phyloP scores from a whole-genome alignment of 352 stramenopile species.

The Globisporangium spiculum region DNA sequence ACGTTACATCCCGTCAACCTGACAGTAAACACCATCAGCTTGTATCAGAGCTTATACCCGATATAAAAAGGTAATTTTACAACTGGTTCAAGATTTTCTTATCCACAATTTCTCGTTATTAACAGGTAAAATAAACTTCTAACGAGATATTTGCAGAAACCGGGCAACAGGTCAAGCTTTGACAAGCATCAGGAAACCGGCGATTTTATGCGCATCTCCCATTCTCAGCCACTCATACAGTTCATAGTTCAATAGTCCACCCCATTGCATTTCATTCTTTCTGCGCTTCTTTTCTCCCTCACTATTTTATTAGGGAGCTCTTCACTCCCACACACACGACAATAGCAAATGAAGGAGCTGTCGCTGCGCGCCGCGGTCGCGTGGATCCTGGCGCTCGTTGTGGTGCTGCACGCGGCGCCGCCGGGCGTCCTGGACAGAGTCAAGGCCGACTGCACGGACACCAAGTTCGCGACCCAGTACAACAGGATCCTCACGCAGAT shows the following conservation, averaged over 20 bases:
- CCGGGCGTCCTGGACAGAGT: background rate
- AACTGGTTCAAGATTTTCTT: too few species aligned
- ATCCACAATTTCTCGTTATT: too few species aligned
- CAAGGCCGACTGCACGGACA: constrained; percentile 1
- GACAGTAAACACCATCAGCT: background rate
- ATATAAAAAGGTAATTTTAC: background rate
- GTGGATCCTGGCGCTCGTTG: background rate
- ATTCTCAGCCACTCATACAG: background rate
- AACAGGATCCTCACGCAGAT: background rate
- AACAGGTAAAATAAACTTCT: too few species aligned
- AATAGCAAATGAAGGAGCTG: background rate
- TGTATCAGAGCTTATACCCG: background rate
- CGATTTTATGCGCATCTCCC: background rate
- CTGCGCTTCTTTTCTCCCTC: too few species aligned
- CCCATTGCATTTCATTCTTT: too few species aligned
- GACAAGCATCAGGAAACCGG: background rate
- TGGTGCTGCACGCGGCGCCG: background rate
- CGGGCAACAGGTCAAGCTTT: background rate
- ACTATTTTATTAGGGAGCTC: too few species aligned
- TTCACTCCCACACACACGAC: too few species aligned
- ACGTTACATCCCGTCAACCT: too few species aligned
- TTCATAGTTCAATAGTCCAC: background rate
- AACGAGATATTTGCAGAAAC: background rate
- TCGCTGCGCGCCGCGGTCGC: background rate
- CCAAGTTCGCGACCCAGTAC: background rate